Evolutionary conservation across 176 grass and related monocot genomes (phyloP).

Genomic region (Oryza longistaminata): DNA sequence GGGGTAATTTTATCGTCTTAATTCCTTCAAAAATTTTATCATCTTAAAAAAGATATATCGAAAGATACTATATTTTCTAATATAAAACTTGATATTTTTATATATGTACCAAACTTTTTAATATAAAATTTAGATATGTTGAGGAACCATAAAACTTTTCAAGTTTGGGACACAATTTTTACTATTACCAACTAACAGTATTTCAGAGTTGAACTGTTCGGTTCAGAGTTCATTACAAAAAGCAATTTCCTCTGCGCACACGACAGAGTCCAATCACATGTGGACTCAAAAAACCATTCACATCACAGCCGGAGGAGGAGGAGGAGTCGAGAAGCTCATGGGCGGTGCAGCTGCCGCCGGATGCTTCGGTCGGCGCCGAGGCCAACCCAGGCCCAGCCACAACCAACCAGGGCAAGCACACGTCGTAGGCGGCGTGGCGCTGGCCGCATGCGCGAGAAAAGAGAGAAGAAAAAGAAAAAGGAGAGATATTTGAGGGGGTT

Average conservation of each 20-base stretch:
- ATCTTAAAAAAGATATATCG: too few relatives aligned
- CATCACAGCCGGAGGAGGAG: not conserved
- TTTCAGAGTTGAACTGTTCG: not conserved
- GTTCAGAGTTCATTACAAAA: not conserved
- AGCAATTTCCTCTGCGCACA: not conserved
- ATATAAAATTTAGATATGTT: too few relatives aligned
- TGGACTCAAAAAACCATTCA: not conserved
- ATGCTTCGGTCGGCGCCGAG: not conserved
- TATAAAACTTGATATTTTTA: too few relatives aligned
- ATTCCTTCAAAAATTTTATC: too few relatives aligned
- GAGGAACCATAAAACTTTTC: too few relatives aligned
- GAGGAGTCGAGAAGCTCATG: not conserved
- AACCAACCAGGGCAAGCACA: not conserved
- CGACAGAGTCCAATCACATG: not conserved
- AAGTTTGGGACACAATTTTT: too few relatives aligned
- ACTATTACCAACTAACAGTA: too few relatives aligned
- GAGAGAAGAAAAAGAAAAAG: too few relatives aligned
- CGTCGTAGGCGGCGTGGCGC: not conserved
- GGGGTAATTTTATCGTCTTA: too few relatives aligned
- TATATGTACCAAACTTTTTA: too few relatives aligned
- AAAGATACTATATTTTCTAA: too few relatives aligned
- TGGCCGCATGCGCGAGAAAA: not conserved
- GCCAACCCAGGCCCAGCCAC: not conserved
- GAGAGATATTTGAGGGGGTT: not conserved
- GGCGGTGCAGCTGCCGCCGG: not conserved